Conservation (phyloP, 345 rosid genomes). For the Populus nigra region DNA sequence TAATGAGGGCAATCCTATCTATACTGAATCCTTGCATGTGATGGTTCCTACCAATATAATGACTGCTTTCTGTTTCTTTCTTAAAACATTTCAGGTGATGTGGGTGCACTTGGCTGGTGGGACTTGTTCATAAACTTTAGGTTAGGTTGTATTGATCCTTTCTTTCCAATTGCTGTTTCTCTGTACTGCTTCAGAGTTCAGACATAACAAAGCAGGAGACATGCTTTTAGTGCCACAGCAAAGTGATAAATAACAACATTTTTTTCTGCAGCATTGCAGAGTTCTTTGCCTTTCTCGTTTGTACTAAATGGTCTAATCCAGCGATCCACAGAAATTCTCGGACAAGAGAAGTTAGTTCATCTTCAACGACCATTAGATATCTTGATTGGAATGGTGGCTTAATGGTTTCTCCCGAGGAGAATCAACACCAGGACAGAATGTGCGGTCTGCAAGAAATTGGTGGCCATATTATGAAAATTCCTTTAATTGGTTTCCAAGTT, state of each 20-base stretch:
- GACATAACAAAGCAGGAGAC: not conserved
- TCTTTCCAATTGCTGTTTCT: conserved; percentile 3
- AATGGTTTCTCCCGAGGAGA: conserved; percentile 61
- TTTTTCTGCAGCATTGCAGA: conserved; percentile 74
- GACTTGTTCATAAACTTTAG: conserved; percentile 87
- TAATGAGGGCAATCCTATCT: not conserved
- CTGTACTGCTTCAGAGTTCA: conserved; percentile 1
- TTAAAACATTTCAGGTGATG: conserved; percentile 56
- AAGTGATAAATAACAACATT: conserved; percentile 22
- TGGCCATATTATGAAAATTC: conserved; percentile 90
- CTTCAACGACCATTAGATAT: conserved; percentile 60
- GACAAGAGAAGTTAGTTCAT: conserved; percentile 53
- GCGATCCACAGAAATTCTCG: conserved; percentile 62
- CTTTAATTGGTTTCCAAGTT: conserved; percentile 77
- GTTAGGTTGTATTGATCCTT: conserved; percentile 32
- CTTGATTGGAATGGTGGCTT: conserved; percentile 95
- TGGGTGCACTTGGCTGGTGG: conserved; percentile 98
- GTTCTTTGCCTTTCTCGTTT: conserved; percentile 93
- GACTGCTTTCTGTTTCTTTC: conserved; percentile 16
- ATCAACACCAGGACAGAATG: conserved; percentile 51
- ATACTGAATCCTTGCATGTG: not conserved
- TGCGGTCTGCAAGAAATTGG: conserved; percentile 92
- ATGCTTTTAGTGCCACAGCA: conserved; percentile 16
- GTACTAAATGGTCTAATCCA: conserved; percentile 95
- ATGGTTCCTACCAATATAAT: conserved; percentile 4